phyloP scores from a whole-genome alignment of 371 early-diverging fungal species.

The Mortierella sp. region DNA sequence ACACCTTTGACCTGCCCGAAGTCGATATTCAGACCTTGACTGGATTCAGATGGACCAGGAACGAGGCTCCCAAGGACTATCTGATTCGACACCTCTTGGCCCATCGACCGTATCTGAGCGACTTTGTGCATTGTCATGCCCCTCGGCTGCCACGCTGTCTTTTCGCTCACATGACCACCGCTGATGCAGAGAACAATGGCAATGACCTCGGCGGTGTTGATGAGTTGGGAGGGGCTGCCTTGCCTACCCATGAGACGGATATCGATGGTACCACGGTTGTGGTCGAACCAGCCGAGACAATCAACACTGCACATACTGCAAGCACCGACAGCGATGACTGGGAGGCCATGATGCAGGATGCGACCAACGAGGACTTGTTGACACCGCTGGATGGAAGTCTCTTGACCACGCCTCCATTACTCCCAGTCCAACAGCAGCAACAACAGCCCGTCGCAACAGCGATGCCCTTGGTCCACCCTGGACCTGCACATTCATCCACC shows the following conservation, averaged over 20 bases:
- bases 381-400: constrained; percentile 19
- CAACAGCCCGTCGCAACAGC: constrained; percentile 36
- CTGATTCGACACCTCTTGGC: constrained; percentile 46
- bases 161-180: constrained; percentile 32
- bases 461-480: constrained; percentile 37
- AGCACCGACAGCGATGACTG: constrained; percentile 32
- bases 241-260: constrained; percentile 6
- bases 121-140: constrained; percentile 53
- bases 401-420: constrained; percentile 29
- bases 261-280: constrained; percentile 17
- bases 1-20: constrained; percentile 54
- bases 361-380: constrained; percentile 26
- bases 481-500: constrained; percentile 1
- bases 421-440: constrained; percentile 29
- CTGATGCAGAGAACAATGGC: constrained; percentile 7
- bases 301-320: constrained; percentile 25
- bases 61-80: constrained; percentile 50
- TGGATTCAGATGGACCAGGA: constrained; percentile 52
- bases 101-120: constrained; percentile 45
- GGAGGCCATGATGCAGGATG: constrained; percentile 36
- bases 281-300: constrained; percentile 17
- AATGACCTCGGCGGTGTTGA: constrained; percentile 16
- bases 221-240: not conserved
- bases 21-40: constrained; percentile 50
- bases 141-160: constrained; percentile 46